Conservation (phyloP, 1,284 basidiomycete species). For the Athelia psychrophila region DNA sequence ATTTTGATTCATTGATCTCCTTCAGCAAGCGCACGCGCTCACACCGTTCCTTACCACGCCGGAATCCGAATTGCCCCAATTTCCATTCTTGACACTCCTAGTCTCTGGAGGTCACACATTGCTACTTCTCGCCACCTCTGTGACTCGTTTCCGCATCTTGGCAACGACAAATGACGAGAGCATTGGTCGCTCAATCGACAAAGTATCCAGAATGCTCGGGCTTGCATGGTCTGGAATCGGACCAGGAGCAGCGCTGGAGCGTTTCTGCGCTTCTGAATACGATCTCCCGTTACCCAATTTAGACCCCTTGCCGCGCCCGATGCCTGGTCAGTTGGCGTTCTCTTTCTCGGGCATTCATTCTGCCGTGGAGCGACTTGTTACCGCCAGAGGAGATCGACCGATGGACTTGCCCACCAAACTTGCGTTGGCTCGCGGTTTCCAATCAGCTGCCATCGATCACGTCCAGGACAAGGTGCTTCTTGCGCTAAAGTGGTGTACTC, state of each 20-base stretch:
- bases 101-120: slow-evolving; percentile 92
- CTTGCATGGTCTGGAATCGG: slow-evolving; percentile 62
- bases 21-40: slow-evolving; percentile 92
- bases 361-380: slow-evolving; percentile 53
- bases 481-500: slow-evolving; percentile 48
- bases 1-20: slow-evolving; percentile 3
- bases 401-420: slow-evolving; percentile 33
- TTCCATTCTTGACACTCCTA: slow-evolving; percentile 86
- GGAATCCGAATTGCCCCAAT: slow-evolving; percentile 49
- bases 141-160: slow-evolving; percentile 63
- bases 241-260: slow-evolving; percentile 77
- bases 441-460: slow-evolving; percentile 68
- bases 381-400: slow-evolving; percentile 31
- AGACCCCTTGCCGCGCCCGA: slow-evolving; percentile 45
- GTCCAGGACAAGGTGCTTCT: slow-evolving; percentile 72
- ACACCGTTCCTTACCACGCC: slow-evolving; percentile 76
- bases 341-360: slow-evolving; percentile 78
- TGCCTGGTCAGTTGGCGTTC: slow-evolving; percentile 60
- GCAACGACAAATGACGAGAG: slow-evolving; percentile 77
- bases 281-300: slow-evolving; percentile 22
- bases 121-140: slow-evolving; percentile 69
- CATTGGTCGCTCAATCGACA: slow-evolving; percentile 80
- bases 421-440: slow-evolving; percentile 69
- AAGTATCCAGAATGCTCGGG: slow-evolving; percentile 66
- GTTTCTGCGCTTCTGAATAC: slow-evolving; percentile 46